Conservation (phyloP, 1,284 basidiomycete species). For the Malassezia vespertilionis region DNA sequence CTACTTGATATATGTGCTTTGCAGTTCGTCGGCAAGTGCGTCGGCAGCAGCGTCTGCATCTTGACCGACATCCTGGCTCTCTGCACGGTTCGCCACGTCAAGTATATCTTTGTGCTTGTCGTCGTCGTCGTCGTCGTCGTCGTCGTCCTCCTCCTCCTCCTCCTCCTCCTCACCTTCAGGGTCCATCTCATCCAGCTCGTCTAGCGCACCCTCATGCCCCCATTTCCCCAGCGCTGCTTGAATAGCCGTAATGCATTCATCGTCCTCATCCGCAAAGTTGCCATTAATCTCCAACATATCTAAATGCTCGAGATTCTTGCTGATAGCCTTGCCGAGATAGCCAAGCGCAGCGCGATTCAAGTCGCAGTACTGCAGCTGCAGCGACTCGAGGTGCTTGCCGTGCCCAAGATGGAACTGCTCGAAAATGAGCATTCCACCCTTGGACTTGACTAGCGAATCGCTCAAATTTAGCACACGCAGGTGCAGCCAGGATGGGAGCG, state of each 20-base stretch:
- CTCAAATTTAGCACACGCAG: slow-evolving; percentile 74
- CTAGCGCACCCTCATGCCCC: slow-evolving; percentile 32
- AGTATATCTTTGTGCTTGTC: too few species aligned
- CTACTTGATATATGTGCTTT: slow-evolving; percentile 18
- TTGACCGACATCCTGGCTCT: slow-evolving; percentile 15
- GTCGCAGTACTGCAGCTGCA: slow-evolving; percentile 43
- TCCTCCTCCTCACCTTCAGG: slow-evolving; percentile 42
- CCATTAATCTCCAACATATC: slow-evolving; percentile 42
- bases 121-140: slow-evolving; percentile 25
- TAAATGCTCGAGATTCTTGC: slow-evolving; percentile 24
- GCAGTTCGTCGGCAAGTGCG: slow-evolving; percentile 24
- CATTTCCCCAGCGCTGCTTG: slow-evolving; percentile 31
- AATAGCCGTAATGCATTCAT: slow-evolving; percentile 38
- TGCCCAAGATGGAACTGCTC: slow-evolving; percentile 29
- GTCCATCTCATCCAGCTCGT: slow-evolving; percentile 44
- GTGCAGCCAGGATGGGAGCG: slow-evolving; percentile 59
- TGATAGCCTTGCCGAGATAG: slow-evolving; percentile 29
- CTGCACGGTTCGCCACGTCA: too few species aligned
- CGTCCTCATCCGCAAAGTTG: slow-evolving; percentile 45
- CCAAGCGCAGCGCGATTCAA: slow-evolving; percentile 34
- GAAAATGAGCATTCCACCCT: slow-evolving; percentile 48
- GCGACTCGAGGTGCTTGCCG: slow-evolving; percentile 28
- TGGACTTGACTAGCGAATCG: slow-evolving; percentile 71
- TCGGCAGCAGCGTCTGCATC: slow-evolving; percentile 23
- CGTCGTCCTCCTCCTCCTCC: slow-evolving; percentile 30